Conservation (phyloP, 768 basidiomycete genomes). For the Amylocystis lapponica region DNA sequence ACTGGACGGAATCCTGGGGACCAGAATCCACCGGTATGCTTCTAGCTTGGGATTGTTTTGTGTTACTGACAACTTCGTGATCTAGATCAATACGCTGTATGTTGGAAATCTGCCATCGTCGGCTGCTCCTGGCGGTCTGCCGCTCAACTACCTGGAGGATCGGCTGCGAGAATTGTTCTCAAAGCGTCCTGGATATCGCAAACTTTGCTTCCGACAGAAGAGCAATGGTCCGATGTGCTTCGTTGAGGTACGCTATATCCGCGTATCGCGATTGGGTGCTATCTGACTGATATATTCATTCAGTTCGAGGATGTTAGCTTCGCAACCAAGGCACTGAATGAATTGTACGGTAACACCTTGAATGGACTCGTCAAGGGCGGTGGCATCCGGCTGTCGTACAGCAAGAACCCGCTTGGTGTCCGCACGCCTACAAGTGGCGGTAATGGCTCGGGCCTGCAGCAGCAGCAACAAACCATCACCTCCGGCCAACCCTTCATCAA, state of each 20-base stretch:
- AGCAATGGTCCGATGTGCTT: constrained; percentile 99
- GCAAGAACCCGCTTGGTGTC: constrained; percentile 96
- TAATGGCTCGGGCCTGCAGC: constrained; percentile 12
- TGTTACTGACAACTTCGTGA: background rate
- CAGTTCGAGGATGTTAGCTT: constrained; percentile 87
- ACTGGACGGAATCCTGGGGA: constrained; percentile 46
- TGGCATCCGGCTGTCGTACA: constrained; percentile 95
- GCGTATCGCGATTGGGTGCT: background rate
- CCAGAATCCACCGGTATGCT: constrained; percentile 86
- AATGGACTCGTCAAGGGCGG: constrained; percentile 90
- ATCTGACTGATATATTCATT: background rate
- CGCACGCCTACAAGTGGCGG: constrained; percentile 62
- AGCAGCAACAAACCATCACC: constrained; percentile 19
- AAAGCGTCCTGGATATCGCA: constrained; percentile 76
- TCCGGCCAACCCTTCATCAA: constrained; percentile 4
- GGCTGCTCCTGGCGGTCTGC: constrained; percentile 62
- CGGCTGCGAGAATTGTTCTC: constrained; percentile 79
- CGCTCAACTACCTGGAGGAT: constrained; percentile 82
- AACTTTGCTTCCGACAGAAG: constrained; percentile 93
- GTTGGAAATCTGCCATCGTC: constrained; percentile 95
- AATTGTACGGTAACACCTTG: constrained; percentile 88
- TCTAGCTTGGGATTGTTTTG: background rate
- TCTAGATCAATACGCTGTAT: constrained; percentile 93
- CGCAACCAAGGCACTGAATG: constrained; percentile 83
- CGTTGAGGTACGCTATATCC: constrained; percentile 65